Evolutionary conservation across 2,329 filamentous ascomycete genomes (phyloP), one percentile per base, ranked within the genome.

Genomic region (Ascochyta rabiei): DNA sequence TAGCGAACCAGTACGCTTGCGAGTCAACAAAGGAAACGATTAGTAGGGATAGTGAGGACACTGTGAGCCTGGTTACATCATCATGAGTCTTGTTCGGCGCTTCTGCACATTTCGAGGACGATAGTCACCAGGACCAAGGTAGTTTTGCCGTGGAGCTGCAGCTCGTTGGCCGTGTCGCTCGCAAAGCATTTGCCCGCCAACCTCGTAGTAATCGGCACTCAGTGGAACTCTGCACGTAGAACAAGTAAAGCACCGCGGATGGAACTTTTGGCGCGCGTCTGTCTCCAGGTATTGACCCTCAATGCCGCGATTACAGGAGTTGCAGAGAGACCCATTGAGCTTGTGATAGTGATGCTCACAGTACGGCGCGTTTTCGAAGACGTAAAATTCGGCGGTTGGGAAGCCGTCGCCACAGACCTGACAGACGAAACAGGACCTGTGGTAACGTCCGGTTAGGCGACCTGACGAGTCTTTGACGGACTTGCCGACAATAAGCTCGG

Each of bases 371-470:
- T 99, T 91, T 61, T 89, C 79, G 56, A 92, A 84, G 10, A 99
- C 93, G 72, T 99, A 99, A 67, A 98, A 98, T 55, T 95, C 92
- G 1, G 91, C 85, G 0, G 92, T 96, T 18, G 87, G 81, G 70
- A 98, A 99, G 0, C 92, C 88, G 48, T 87, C 83, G 10, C 81
- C 80, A 78, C 95, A 99, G 1, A 89, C 92, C 4, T 86, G 85
- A 81, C 95, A 99, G 10, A 93, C 90, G 71, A 99, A 98, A 63
- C 93, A 99, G 4, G 89, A 84, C 74, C 96, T 96, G 81, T 99
- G 95, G 75, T 96, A 99, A 60, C 92, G 88, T 9, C 95, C 95
- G 0, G 91, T 96, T 21, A 99, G 81, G 21, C 93, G 88, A 15
- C 95, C 95, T 66, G 97, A 95, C 0, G 92, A 92, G 13, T 92